A percentile compares a stretch with the other conserved stretches of the same genome.
Conservation (phyloP, 169 alveolate genomes). For the Cytauxzoon felis region DNA sequence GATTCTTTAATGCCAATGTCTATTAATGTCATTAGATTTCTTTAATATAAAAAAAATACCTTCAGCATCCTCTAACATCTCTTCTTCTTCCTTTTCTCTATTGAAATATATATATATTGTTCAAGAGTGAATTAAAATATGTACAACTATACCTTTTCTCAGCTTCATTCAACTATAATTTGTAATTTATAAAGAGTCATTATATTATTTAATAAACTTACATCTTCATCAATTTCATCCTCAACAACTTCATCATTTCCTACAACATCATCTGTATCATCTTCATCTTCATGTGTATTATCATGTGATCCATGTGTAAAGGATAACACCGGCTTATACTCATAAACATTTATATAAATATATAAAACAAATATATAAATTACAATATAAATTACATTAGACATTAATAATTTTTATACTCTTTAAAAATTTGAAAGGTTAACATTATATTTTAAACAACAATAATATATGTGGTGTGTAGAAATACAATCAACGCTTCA, state of each 20-base stretch:
- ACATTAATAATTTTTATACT: no score
- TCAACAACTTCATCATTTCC: not conserved
- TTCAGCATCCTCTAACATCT: conserved; percentile 55
- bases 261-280: not conserved
- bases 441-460: not conserved
- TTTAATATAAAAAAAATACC: conserved; percentile 14
- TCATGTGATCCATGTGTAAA: no score
- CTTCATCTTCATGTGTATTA: not conserved
- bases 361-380: no score
- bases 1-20: conserved; percentile 51
- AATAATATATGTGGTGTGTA: not conserved
- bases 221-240: conserved; percentile 23
- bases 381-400: no score
- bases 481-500: no score
- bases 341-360: no score
- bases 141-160: no score
- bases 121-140: not conserved
- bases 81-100: conserved; percentile 7
- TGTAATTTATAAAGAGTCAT: not conserved
- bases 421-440: not conserved
- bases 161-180: no score
- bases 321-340: no score
- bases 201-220: not conserved
- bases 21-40: conserved; percentile 14
- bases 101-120: not conserved